These are phyloP conservation scores for Patellaria atrata DNA, from an alignment of 495 filamentous ascomycete species.

Conservation along the genomic window DNA sequence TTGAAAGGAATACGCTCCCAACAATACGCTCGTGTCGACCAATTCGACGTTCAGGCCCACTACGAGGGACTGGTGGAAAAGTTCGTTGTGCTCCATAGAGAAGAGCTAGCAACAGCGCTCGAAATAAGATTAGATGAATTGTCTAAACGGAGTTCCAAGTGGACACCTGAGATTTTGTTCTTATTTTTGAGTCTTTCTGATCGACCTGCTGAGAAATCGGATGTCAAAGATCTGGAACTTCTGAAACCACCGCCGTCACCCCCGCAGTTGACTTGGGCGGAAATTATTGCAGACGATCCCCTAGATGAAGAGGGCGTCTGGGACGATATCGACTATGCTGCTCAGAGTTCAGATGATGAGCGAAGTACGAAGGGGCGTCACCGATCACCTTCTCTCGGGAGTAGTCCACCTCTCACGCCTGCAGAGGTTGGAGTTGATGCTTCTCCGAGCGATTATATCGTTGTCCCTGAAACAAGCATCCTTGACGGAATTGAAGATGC, in stretches of 20 bases:
- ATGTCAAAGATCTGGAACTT: conserved; percentile 43
- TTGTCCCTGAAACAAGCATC: conserved; percentile 26
- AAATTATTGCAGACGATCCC: conserved; percentile 59
- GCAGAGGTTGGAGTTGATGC: conserved; percentile 27
- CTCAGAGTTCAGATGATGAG: conserved; percentile 28
- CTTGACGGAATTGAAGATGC: conserved; percentile 39
- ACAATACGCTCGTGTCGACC: conserved; percentile 61
- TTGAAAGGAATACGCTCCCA: conserved; percentile 42
- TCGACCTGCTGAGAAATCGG: conserved; percentile 55
- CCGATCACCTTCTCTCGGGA: conserved; percentile 11
- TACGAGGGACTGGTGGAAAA: conserved; percentile 79
- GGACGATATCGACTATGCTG: conserved; percentile 59
- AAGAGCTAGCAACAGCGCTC: conserved; percentile 69
- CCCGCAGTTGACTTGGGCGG: conserved; percentile 51
- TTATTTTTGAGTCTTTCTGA: conserved; percentile 72
- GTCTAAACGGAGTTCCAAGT: conserved; percentile 36
- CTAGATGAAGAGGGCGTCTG: conserved; percentile 61
- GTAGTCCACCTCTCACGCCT: conserved; percentile 18
- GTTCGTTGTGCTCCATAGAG: conserved; percentile 62
- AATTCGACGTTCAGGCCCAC: conserved; percentile 64
- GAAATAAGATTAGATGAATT: conserved; percentile 46
- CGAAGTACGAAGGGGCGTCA: conserved; percentile 23
- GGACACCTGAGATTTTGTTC: conserved; percentile 64
- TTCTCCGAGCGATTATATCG: conserved; percentile 27
- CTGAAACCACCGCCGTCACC: conserved; percentile 32